Evolutionary conservation across 1,284 basidiomycete genomes (phyloP), one percentile per base, ranked within the genome.

Genomic region (Puccinia polysora): DNA sequence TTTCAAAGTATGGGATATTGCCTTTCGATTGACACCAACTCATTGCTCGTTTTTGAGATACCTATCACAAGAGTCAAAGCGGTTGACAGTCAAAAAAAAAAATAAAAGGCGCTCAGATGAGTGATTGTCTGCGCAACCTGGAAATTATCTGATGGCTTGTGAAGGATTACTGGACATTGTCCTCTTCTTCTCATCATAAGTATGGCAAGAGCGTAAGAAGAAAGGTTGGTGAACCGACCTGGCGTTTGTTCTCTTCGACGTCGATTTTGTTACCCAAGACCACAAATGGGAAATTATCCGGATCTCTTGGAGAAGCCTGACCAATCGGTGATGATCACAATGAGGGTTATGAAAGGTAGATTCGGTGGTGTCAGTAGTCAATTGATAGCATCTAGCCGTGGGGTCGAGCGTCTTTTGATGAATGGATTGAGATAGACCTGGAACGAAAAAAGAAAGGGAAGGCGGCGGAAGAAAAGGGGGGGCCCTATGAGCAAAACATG

Each of bases 261-360:
- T 99, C 96, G 81, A 98, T 96, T 90, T 99, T 98, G 84, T 98
- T 99, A 23, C 96, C 96, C 73, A 99, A 83, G 6, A 99, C 92
- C 73, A 97, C 92, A 79, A 99, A 99, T 15, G 95, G 94, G 82
- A 97, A 97, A 84, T 96, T 97, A 84, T 97, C 95, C 53, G 95
- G 93, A 81, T 97, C 94, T 80, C 96, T 92, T 53, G 96, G 95
- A 77, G 91, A 95, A 12, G 96, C 94, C 83, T 97, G 74, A n/a
- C n/a, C n/a, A n/a, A n/a, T n/a, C n/a, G n/a, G n/a, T n/a, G n/a
- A n/a, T n/a, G n/a, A n/a, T n/a, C n/a, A n/a, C n/a, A n/a, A n/a
- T n/a, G 0, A 45, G 14, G 8, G 20, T 59, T 45, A n/a, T 10
- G n/a, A 45, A n/a, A 45, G 55, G 28, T 18, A 45, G 40, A 45